Conservation (phyloP, 306 rosid genomes). For the Lotus japonicus region DNA sequence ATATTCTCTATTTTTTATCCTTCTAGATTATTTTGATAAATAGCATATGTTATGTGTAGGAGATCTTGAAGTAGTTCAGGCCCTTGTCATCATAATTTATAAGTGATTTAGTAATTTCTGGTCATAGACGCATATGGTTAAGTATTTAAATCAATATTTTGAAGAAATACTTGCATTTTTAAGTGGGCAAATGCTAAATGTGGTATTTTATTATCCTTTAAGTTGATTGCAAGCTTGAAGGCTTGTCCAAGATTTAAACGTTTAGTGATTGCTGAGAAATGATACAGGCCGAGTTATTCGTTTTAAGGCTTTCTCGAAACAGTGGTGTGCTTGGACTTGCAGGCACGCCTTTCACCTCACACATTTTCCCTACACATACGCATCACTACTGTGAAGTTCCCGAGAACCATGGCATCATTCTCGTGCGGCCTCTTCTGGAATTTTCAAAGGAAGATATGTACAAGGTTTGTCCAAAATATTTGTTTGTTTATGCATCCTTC, state of each 20-base stretch:
- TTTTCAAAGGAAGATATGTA: constrained; percentile 86
- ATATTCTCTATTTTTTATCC: neutral
- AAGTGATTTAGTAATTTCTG: neutral
- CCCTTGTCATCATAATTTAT: neutral
- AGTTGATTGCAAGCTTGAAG: constrained; percentile 24
- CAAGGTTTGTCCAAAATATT: constrained; percentile 42
- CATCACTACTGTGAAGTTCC: constrained; percentile 29
- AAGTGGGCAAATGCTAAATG: constrained; percentile 10
- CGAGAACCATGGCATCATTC: constrained; percentile 48
- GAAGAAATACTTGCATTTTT: constrained; percentile 9
- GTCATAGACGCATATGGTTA: neutral
- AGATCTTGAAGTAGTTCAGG: constrained; percentile 4
- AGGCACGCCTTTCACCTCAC: constrained; percentile 83
- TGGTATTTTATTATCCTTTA: constrained; percentile 1
- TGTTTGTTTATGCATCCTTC: neutral
- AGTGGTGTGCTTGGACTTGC: constrained; percentile 98
- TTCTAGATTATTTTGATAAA: constrained; percentile 2
- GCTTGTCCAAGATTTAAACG: constrained; percentile 37
- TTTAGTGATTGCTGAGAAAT: constrained; percentile 49
- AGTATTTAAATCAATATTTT: neutral
- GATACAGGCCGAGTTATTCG: constrained; percentile 94
- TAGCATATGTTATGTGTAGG: neutral
- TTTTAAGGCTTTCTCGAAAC: constrained; percentile 85
- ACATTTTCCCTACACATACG: constrained; percentile 53
- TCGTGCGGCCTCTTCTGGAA: constrained; percentile 82